Conservation (phyloP, 2,329 filamentous ascomycete genomes). For the Phialophora verrucosa region DNA sequence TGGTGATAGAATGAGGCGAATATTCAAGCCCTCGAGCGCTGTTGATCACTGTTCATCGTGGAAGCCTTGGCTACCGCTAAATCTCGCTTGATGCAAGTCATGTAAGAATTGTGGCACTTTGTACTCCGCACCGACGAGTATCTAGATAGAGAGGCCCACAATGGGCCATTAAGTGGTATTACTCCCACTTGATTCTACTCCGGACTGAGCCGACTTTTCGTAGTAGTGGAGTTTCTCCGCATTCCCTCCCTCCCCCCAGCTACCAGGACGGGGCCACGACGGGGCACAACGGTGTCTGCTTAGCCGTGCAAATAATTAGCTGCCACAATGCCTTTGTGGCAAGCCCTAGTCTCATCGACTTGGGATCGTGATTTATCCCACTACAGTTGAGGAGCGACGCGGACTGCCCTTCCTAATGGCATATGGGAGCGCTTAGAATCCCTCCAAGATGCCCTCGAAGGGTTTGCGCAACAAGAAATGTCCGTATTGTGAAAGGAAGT, state of each 20-base stretch:
- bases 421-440: neutral
- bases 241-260: neutral
- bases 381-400: neutral
- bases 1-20: neutral
- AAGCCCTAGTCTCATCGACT: neutral
- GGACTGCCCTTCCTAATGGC: neutral
- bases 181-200: too few species aligned
- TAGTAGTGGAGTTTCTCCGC: neutral
- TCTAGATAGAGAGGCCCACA: neutral
- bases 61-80: neutral
- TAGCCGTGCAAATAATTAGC: neutral
- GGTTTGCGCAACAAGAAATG: conserved; percentile 20
- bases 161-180: neutral
- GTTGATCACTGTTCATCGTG: neutral
- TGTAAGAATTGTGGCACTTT: neutral
- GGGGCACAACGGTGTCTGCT: neutral
- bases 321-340: neutral
- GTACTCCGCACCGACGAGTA: neutral
- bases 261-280: neutral
- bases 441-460: conserved; percentile 13
- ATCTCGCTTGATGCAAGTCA: neutral
- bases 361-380: neutral
- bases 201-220: neutral
- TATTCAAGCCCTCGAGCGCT: neutral
- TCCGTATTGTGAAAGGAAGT: conserved; percentile 20